Conservation (phyloP, 352 stramenopile genomes). For the Globisporangium spiculum region DNA sequence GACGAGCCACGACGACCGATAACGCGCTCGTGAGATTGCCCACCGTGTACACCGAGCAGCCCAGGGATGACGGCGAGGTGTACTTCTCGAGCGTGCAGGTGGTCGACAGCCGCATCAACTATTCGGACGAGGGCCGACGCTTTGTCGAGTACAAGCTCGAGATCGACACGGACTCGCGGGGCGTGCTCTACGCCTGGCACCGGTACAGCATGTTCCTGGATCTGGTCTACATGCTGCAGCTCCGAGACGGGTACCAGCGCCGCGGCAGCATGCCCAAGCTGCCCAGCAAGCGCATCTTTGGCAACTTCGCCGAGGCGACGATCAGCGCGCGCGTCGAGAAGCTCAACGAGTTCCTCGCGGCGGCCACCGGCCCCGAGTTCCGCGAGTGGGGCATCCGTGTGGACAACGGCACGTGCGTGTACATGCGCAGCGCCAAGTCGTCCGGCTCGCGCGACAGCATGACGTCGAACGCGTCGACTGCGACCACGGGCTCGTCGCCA, state of each 20-base stretch:
- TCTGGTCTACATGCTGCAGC: conserved; percentile 35
- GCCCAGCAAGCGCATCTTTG: conserved; percentile 44
- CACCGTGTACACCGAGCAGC: neutral
- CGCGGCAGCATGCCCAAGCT: conserved; percentile 29
- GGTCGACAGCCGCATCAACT: conserved; percentile 18
- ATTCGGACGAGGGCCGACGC: conserved; percentile 11
- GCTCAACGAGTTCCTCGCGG: conserved; percentile 46
- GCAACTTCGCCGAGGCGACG: conserved; percentile 35
- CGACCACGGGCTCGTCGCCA: conserved; percentile 18
- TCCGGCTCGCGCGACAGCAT: conserved; percentile 15
- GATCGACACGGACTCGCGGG: conserved; percentile 42
- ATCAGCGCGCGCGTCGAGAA: conserved; percentile 43
- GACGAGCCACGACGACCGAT: neutral
- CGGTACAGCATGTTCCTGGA: conserved; percentile 49
- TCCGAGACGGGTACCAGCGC: conserved; percentile 37
- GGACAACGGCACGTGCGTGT: conserved; percentile 45
- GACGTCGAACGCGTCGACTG: conserved; percentile 19
- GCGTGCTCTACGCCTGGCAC: conserved; percentile 45
- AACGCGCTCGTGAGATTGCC: neutral
- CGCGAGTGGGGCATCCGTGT: conserved; percentile 50
- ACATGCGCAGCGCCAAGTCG: conserved; percentile 39
- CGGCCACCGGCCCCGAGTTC: conserved; percentile 39
- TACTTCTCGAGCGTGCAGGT: conserved; percentile 15
- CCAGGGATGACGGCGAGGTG: conserved; percentile 6
- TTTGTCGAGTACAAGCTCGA: conserved; percentile 57